Percentiles rank a stretch among this genome's conserved stretches.
These are phyloP conservation scores for Hamamelis virginiana DNA, from an alignment of 164 flowering plant genomes.

Conservation along the genomic window DNA sequence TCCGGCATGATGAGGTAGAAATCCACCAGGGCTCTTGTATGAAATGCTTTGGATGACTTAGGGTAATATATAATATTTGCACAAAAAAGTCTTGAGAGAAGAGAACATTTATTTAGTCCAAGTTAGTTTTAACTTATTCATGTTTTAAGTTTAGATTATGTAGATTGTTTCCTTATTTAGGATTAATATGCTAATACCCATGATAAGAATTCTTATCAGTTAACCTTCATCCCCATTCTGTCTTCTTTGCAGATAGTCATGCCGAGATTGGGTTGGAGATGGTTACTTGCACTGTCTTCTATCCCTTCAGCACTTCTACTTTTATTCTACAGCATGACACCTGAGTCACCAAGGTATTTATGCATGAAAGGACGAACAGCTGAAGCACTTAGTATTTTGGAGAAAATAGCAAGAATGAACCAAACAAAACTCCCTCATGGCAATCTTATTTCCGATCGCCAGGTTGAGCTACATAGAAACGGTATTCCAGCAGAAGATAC, in stretches of 20 bases:
- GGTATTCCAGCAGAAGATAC: slow-evolving; percentile 37
- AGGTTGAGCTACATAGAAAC: slow-evolving; percentile 29
- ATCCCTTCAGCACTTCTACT: slow-evolving; percentile 71
- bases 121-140: background rate
- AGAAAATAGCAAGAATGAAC: slow-evolving; percentile 61
- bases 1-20: background rate
- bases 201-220: background rate
- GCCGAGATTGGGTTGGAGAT: slow-evolving; percentile 96
- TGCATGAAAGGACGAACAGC: slow-evolving; percentile 62
- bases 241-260: slow-evolving; percentile 56
- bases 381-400: slow-evolving; percentile 57
- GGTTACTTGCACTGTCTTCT: slow-evolving; percentile 82
- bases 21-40: background rate
- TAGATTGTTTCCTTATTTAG: background rate
- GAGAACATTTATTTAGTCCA: background rate
- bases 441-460: slow-evolving; percentile 49
- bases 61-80: background rate
- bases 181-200: background rate
- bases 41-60: background rate
- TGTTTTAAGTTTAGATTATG: background rate
- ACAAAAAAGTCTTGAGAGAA: background rate
- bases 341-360: slow-evolving; percentile 87
- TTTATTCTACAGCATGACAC: slow-evolving; percentile 53
- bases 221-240: background rate
- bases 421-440: slow-evolving; percentile 62